These are phyloP conservation scores for Aciculosporium take DNA, from an alignment of 2,329 filamentous ascomycete genomes.

Conservation along the genomic window DNA sequence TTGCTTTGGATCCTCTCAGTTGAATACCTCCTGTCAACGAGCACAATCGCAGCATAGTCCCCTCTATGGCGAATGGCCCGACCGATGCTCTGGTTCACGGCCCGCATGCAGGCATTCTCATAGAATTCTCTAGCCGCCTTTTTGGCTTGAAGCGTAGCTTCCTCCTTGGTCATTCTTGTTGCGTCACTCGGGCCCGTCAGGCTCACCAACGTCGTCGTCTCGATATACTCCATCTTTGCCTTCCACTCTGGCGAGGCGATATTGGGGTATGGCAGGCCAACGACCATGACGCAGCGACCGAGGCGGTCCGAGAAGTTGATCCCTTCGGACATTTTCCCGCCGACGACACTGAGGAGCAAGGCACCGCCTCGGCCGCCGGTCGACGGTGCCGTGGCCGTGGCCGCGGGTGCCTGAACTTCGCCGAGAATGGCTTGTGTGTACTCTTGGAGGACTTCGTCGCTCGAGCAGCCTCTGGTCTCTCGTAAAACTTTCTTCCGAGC, in stretches of 20 bases:
- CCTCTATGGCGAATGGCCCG: slow-evolving; percentile 74
- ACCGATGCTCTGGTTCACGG: slow-evolving; percentile 93
- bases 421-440: slow-evolving; percentile 57
- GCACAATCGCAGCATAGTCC: slow-evolving; percentile 82
- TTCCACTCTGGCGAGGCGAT: slow-evolving; percentile 83
- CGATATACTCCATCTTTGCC: slow-evolving; percentile 77
- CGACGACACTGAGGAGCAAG: slow-evolving; percentile 77
- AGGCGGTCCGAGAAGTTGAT: slow-evolving; percentile 94
- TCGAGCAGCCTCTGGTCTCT: slow-evolving; percentile 38
- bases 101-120: slow-evolving; percentile 90
- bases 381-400: neutral
- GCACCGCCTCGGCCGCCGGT: slow-evolving; percentile 42
- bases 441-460: slow-evolving; percentile 56
- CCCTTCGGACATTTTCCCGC: slow-evolving; percentile 88
- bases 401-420: slow-evolving; percentile 6
- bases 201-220: slow-evolving; percentile 37
- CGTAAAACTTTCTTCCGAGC: slow-evolving; percentile 48
- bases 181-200: slow-evolving; percentile 14
- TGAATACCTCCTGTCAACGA: slow-evolving; percentile 72
- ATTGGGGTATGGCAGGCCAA: slow-evolving; percentile 88
- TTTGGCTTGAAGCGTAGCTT: slow-evolving; percentile 25
- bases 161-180: slow-evolving; percentile 9
- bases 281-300: slow-evolving; percentile 78
- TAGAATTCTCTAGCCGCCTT: slow-evolving; percentile 64
- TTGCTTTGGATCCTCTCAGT: slow-evolving; percentile 59